phyloP scores from a whole-genome alignment of 345 rosid species.

The Eucalyptus pauciflora region DNA sequence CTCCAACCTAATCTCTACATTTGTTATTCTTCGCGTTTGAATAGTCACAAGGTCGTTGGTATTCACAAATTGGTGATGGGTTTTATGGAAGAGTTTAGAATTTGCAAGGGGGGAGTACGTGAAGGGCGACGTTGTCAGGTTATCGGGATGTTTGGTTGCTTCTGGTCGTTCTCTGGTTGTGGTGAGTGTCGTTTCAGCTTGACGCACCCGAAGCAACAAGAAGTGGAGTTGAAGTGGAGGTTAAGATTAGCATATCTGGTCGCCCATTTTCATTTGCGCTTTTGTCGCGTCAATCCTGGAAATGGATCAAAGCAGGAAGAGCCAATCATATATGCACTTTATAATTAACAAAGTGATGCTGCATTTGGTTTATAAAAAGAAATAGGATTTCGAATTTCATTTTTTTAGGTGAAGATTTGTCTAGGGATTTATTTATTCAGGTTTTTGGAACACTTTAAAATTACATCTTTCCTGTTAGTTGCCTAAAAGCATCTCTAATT shows the following conservation, averaged over 20 bases:
- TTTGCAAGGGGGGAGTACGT: not conserved
- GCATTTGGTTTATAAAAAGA: not conserved
- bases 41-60: not conserved
- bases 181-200: not conserved
- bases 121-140: not conserved
- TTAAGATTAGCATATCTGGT: not conserved
- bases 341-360: not conserved
- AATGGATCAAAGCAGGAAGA: not conserved
- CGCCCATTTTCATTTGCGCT: not conserved
- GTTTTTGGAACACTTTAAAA: not conserved
- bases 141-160: not conserved
- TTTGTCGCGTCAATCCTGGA: not conserved
- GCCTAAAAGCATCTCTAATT: not conserved
- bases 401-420: not conserved
- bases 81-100: not conserved
- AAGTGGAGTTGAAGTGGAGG: not conserved
- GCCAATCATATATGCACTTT: accelerated
- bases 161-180: not conserved
- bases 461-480: not conserved
- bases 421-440: not conserved
- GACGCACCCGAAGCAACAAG: not conserved
- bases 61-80: not conserved
- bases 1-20: not conserved
- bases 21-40: not conserved
- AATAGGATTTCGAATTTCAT: not conserved